Evolutionary conservation across 176 grass and related monocot genomes (phyloP).

Genomic region (Triticum urartu): DNA sequence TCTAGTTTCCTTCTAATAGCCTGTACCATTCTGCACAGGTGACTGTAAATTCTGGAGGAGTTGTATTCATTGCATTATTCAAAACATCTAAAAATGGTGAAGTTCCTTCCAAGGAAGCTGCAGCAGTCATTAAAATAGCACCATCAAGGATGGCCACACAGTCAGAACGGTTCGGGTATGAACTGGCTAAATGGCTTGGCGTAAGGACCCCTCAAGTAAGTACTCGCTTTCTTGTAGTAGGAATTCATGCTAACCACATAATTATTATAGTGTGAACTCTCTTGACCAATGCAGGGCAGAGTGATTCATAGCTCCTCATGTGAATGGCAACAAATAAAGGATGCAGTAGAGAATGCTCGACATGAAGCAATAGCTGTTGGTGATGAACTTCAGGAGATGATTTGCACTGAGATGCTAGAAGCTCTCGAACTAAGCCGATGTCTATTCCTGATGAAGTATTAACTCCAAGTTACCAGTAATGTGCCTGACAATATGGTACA

Average conservation of each 20-base stretch:
- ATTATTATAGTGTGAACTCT: conserved; percentile 22
- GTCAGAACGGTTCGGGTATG: conserved; percentile 88
- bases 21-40: conserved; percentile 40
- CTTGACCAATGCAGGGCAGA: conserved; percentile 57
- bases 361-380: conserved; percentile 35
- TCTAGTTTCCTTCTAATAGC: not conserved
- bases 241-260: not conserved
- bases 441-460: conserved; percentile 93
- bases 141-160: conserved; percentile 97
- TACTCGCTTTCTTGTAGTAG: conserved; percentile 17
- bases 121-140: conserved; percentile 94
- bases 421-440: conserved; percentile 88
- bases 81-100: conserved; percentile 34
- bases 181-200: conserved; percentile 91
- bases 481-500: conserved; percentile 10
- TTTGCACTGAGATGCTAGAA: conserved; percentile 80
- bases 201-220: conserved; percentile 88
- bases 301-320: conserved; percentile 75
- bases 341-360: conserved; percentile 72
- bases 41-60: conserved; percentile 94
- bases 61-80: conserved; percentile 90
- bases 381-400: conserved; percentile 71
- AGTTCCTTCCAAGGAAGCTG: conserved; percentile 50
- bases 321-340: conserved; percentile 94
- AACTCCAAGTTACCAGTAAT: conserved; percentile 19